Conservation (phyloP, 106 monocot genomes). For the Acorus gramineus region DNA sequence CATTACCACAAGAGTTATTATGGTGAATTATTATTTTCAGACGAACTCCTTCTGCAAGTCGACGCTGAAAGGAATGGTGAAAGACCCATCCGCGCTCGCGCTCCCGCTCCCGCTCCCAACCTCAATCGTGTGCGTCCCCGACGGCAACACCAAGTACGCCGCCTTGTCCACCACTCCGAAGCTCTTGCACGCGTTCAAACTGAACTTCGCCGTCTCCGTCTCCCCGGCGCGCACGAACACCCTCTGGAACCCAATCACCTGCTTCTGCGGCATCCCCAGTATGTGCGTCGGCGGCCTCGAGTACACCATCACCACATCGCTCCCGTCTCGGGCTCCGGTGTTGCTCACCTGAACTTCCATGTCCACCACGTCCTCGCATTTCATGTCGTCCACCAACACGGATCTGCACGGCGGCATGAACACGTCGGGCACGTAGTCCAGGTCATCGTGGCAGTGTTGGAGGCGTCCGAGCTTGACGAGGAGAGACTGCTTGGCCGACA, state of each 20-base stretch:
- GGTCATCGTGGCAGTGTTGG: background rate
- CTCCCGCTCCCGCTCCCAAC: background rate
- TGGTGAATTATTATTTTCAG: too few relatives aligned
- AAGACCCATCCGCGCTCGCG: background rate
- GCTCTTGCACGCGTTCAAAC: conserved; percentile 4
- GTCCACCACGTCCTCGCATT: background rate
- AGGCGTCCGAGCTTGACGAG: background rate
- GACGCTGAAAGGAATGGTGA: too few relatives aligned
- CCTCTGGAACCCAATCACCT: conserved; percentile 7
- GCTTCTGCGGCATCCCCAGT: conserved; percentile 1
- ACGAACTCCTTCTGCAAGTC: too few relatives aligned
- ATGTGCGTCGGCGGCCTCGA: background rate
- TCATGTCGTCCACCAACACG: background rate
- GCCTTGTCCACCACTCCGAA: conserved; percentile 4
- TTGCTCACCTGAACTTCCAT: conserved; percentile 2
- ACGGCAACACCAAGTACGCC: conserved; percentile 3
- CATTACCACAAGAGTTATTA: too few relatives aligned
- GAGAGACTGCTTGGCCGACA: background rate
- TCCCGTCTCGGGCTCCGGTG: conserved; percentile 1
- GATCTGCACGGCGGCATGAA: background rate
- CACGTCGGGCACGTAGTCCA: background rate
- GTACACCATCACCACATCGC: conserved; percentile 4
- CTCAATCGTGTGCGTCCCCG: conserved; percentile 2
- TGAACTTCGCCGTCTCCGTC: background rate
- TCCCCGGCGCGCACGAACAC: background rate